Conservation (phyloP, 2,329 filamentous ascomycete genomes). For the Coniochaeta sp. region DNA sequence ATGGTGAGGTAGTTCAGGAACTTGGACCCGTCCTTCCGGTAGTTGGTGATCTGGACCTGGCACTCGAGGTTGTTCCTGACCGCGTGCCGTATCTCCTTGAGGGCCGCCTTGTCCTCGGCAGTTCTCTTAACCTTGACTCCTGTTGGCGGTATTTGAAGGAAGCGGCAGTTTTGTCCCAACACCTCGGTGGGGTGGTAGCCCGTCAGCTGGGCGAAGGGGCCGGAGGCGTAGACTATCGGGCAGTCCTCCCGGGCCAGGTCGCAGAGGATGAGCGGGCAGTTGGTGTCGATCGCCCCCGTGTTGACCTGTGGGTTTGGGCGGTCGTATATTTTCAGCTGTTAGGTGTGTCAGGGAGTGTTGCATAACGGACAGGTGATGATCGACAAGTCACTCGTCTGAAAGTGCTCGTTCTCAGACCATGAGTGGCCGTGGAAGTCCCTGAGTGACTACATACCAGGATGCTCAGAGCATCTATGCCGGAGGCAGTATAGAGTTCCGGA, state of each 20-base stretch:
- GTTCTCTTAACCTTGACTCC: constrained; percentile 55
- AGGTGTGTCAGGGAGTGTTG: constrained; percentile 7
- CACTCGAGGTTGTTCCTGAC: constrained; percentile 38
- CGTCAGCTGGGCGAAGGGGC: constrained; percentile 71
- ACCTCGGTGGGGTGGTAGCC: constrained; percentile 72
- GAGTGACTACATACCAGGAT: constrained; percentile 40
- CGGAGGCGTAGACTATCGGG: constrained; percentile 79
- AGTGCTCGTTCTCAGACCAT: too few species aligned
- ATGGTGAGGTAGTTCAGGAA: constrained; percentile 84
- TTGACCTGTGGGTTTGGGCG: constrained; percentile 69
- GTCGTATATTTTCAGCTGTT: constrained; percentile 54
- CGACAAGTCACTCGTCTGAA: too few species aligned
- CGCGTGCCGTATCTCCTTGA: constrained; percentile 45
- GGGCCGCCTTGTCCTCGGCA: constrained; percentile 58
- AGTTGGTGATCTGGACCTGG: constrained; percentile 61
- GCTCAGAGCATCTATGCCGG: constrained; percentile 47
- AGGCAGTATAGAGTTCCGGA: constrained; percentile 47
- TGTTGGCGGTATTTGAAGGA: constrained; percentile 72
- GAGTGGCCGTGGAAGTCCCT: too few species aligned
- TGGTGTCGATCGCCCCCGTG: constrained; percentile 76
- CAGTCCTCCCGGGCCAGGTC: constrained; percentile 66
- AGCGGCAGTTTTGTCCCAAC: constrained; percentile 74
- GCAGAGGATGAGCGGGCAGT: constrained; percentile 77
- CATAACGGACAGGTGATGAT: too few species aligned
- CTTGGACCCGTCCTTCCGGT: constrained; percentile 68